These are phyloP conservation scores for Domatiomyces catenatus DNA, from an alignment of 2,329 filamentous ascomycete species.

Conservation along the genomic window DNA sequence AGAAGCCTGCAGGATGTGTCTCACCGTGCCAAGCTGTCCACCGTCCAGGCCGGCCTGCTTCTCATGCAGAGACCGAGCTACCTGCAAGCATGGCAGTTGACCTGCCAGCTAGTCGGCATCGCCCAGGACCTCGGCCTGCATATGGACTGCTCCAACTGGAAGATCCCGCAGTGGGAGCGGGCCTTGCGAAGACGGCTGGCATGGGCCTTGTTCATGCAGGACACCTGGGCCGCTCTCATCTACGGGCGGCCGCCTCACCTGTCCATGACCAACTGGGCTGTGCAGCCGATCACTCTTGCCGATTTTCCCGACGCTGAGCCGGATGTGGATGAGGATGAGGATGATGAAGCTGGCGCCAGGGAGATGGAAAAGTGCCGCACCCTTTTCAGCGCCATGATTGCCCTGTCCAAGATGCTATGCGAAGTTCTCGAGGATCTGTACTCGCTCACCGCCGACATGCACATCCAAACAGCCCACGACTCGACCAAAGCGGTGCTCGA, in stretches of 20 bases:
- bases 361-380: conserved; percentile 27
- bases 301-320: conserved; percentile 29
- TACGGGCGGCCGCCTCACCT: conserved; percentile 45
- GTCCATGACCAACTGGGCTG: conserved; percentile 39
- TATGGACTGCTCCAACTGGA: conserved; percentile 47
- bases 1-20: conserved; percentile 14
- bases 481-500: conserved; percentile 36
- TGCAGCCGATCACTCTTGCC: conserved; percentile 28
- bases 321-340: conserved; percentile 17
- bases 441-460: conserved; percentile 28
- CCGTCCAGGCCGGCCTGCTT: conserved; percentile 40
- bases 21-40: conserved; percentile 34
- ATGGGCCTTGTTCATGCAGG: conserved; percentile 52
- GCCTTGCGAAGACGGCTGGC: conserved; percentile 45
- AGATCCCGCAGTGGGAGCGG: conserved; percentile 48
- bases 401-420: conserved; percentile 37
- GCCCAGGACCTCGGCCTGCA: conserved; percentile 45
- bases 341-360: conserved; percentile 18
- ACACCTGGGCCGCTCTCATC: conserved; percentile 45
- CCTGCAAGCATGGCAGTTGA: conserved; percentile 33
- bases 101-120: conserved; percentile 40
- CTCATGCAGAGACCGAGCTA: conserved; percentile 36
- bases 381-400: conserved; percentile 38
- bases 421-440: conserved; percentile 38
- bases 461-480: conserved; percentile 14